Evolutionary conservation across 2,329 filamentous ascomycete genomes (phyloP).

Genomic region (Aspergillus oerlinghausenensis): DNA sequence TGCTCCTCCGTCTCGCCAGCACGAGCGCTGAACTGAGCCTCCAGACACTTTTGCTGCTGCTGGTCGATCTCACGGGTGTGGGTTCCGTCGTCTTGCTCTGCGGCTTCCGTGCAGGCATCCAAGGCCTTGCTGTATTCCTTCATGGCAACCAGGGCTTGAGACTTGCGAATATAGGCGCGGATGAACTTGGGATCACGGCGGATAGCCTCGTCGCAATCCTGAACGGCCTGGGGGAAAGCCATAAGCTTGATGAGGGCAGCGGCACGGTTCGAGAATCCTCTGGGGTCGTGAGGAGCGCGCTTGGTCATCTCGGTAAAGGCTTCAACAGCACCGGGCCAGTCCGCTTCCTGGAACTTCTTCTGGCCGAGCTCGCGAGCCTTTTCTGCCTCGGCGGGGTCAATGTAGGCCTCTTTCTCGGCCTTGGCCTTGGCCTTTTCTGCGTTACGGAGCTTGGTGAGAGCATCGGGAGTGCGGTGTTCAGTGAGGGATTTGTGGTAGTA

Average conservation of each 20-base stretch:
- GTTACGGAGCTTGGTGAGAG: constrained; percentile 84
- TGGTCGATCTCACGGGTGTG: constrained; percentile 89
- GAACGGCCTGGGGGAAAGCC: constrained; percentile 86
- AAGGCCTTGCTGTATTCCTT: constrained; percentile 95
- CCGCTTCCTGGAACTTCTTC: constrained; percentile 91
- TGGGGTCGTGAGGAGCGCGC: constrained; percentile 84
- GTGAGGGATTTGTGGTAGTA: constrained; percentile 92
- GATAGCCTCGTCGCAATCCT: constrained; percentile 89
- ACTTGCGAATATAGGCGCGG: constrained; percentile 93
- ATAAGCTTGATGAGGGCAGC: constrained; percentile 96
- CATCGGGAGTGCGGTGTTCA: constrained; percentile 92
- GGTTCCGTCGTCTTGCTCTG: constrained; percentile 71
- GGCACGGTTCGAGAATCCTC: constrained; percentile 95
- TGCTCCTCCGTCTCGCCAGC: constrained; percentile 96
- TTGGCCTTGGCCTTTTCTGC: constrained; percentile 84
- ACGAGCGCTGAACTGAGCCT: constrained; percentile 82
- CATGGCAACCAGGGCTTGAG: constrained; percentile 94
- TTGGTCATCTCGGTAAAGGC: constrained; percentile 97
- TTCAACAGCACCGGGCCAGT: constrained; percentile 92
- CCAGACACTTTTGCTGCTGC: constrained; percentile 87
- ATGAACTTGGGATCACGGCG: constrained; percentile 89
- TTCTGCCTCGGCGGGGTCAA: constrained; percentile 88
- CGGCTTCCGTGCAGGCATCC: constrained; percentile 80
- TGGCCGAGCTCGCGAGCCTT: constrained; percentile 93
- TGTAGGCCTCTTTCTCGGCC: constrained; percentile 70